Base-by-base conservation (phyloP, 73 alveolate genomes). In the Symbiodinium pilosum region DNA sequence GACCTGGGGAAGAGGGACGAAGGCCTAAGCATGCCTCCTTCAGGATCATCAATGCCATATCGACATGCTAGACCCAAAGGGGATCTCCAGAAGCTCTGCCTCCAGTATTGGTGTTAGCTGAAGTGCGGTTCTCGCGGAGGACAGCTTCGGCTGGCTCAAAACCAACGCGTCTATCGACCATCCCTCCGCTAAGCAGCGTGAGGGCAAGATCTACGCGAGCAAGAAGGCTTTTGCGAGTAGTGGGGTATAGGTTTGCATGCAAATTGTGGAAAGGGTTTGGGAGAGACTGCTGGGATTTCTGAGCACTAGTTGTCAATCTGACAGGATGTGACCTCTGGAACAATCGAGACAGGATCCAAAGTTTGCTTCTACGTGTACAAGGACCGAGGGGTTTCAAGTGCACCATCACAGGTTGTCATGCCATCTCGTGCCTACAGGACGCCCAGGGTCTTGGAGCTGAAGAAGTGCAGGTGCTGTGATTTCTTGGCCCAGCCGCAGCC, bases 401-500 rank as follows among this genome's bases (percentile, higher is more conserved):
- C 68, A 51, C 28, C 68, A 51, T 16, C 28, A 2, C 68, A 51
- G 68, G 28, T 16, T 0, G 9, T 24, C 68, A 51, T 16, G 21
- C 21, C 68, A 51, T 24, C 21, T 24, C 75, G 3, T 18, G 75
- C 75, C 75, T 21, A 40, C 89, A 91, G 97, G 97, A 91, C 56
- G 81, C 97, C 51, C 97, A 91, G 88, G 97, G 97, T 34, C 88
- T 91, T 83, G 97, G 97, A 42, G 97, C 97, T 32, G 97, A 91
- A 91, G 97, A 91, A 91, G 97, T 91, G 52, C 87, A 68, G 97
- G 97, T 91, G 97, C 97, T 91, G 77, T 91, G 97, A 91, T 68
- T 42, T 32, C 77, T 64, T 20, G 38, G 81, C 81, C 81, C 30
- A 38, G 81, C 81, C 81, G 34, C 30, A 64, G 81, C 30, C 81